phyloP scores from a whole-genome alignment of 768 basidiomycete species.

The Mycena latifolia region DNA sequence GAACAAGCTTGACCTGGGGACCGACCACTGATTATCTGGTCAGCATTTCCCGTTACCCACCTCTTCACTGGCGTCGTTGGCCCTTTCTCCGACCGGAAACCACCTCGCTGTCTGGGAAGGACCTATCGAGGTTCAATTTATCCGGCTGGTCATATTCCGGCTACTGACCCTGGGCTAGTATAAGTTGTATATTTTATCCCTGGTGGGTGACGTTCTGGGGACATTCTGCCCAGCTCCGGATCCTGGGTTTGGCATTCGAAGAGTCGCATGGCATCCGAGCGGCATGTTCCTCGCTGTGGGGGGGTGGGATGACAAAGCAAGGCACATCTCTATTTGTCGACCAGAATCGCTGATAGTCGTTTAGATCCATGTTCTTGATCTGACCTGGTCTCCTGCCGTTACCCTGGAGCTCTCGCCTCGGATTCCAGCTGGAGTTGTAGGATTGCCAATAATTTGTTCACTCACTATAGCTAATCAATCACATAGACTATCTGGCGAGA shows the following conservation, averaged over 20 bases:
- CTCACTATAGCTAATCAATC: conserved; percentile 7
- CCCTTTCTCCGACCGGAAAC: conserved; percentile 83
- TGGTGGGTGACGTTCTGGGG: conserved; percentile 73
- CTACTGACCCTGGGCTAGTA: conserved; percentile 60
- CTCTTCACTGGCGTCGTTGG: conserved; percentile 73
- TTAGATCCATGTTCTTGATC: conserved; percentile 82
- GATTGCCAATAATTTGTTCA: conserved; percentile 38
- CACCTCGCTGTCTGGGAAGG: conserved; percentile 88
- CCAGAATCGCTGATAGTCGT: conserved; percentile 21
- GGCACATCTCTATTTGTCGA: conserved; percentile 23
- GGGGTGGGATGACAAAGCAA: conserved; percentile 92
- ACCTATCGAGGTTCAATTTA: conserved; percentile 74
- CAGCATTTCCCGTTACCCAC: conserved; percentile 89
- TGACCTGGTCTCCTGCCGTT: conserved; percentile 79
- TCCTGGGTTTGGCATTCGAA: conserved; percentile 86
- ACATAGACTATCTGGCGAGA: conserved; percentile 86
- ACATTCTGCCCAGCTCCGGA: conserved; percentile 81
- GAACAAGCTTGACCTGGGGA: conserved; percentile 6
- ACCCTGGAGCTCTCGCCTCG: conserved; percentile 73
- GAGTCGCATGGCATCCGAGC: conserved; percentile 87
- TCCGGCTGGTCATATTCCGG: conserved; percentile 8
- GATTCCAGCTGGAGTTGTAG: conserved; percentile 68
- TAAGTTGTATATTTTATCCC: conserved; percentile 77
- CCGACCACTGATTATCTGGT: conserved; percentile 44
- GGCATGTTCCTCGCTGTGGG: conserved; percentile 85